phyloP scores from a whole-genome alignment of 208 protist genomes.

The Acanthamoeba healyi region DNA sequence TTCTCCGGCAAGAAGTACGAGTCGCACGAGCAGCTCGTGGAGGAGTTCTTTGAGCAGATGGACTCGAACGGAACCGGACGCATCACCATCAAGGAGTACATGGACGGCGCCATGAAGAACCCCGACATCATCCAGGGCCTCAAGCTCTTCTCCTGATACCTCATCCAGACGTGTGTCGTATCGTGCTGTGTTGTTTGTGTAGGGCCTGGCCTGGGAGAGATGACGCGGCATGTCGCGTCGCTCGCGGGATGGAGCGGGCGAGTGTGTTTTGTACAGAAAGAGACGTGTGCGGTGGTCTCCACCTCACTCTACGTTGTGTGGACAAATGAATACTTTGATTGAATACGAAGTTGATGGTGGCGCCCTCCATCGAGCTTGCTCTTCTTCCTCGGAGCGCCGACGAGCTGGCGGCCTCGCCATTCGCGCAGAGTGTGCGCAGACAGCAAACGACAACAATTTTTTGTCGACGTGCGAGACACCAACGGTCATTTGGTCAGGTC shows the following conservation, averaged over 20 bases:
- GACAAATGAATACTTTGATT: too few relatives aligned
- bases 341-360: too few relatives aligned
- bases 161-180: neutral
- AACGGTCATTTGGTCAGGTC: conserved; percentile 18
- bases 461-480: neutral
- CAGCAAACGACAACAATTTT: neutral
- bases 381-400: too few relatives aligned
- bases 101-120: conserved; percentile 83
- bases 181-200: neutral
- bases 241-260: too few relatives aligned
- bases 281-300: neutral
- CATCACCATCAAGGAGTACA: conserved; percentile 76
- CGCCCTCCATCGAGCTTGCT: too few relatives aligned
- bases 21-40: conserved; percentile 55
- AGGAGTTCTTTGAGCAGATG: conserved; percentile 75
- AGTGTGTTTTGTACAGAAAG: neutral
- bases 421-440: neutral
- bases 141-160: conserved; percentile 65
- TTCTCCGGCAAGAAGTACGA: conserved; percentile 84
- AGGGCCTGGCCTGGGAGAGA: too few relatives aligned
- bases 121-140: conserved; percentile 86
- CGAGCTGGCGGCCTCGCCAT: neutral
- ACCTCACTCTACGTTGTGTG: neutral
- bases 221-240: too few relatives aligned
- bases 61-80: conserved; percentile 24